Percentiles rank a stretch among this genome's conserved stretches.
These are phyloP conservation scores for Oryza meridionalis DNA, from an alignment of 176 grass and related monocot species.

Conservation along the genomic window DNA sequence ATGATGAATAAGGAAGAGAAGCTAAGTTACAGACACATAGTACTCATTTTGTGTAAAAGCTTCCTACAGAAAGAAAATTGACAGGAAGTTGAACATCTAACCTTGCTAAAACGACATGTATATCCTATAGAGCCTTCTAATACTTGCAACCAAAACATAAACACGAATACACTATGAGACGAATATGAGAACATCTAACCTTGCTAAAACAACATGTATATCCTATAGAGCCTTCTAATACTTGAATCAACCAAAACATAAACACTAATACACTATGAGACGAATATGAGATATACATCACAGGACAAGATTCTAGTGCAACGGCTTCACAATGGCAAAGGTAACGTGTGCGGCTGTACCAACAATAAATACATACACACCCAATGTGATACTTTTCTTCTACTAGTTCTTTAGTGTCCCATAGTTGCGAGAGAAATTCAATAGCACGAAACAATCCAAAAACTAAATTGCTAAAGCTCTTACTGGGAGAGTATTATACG, in stretches of 20 bases:
- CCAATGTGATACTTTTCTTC: neutral
- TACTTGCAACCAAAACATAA: neutral
- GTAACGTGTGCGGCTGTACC: too few relatives aligned
- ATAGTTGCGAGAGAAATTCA: neutral
- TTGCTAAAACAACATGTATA: neutral
- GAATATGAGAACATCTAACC: neutral
- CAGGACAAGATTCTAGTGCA: neutral
- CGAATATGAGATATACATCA: neutral
- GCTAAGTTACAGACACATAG: neutral
- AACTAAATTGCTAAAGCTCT: neutral
- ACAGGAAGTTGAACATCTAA: constrained; percentile 1
- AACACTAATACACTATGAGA: neutral
- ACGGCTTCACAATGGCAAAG: neutral
- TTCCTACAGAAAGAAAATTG: constrained; percentile 12
- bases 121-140: too few relatives aligned
- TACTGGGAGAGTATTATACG: neutral
- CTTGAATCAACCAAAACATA: neutral
- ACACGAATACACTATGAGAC: neutral
- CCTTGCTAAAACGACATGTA: neutral
- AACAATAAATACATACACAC: neutral
- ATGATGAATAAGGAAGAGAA: neutral
- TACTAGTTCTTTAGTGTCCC: neutral
- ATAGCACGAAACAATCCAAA: neutral
- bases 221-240: neutral
- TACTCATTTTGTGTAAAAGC: neutral